These are phyloP conservation scores for Backusella parvicylindrica DNA, from an alignment of 192 early-diverging fungal genomes.

Conservation along the genomic window DNA sequence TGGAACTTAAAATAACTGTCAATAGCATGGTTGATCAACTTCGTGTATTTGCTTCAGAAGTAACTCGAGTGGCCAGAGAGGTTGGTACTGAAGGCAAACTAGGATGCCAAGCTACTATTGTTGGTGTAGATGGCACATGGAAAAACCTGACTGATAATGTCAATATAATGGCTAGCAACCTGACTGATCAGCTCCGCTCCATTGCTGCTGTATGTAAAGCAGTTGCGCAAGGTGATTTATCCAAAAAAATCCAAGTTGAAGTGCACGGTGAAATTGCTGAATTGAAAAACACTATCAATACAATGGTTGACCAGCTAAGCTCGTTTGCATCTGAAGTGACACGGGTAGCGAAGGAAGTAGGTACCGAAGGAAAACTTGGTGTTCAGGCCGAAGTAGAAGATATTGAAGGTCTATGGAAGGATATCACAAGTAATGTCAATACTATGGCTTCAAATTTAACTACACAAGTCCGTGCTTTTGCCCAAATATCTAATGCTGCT, in stretches of 20 bases:
- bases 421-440: constrained; percentile 65
- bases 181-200: constrained; percentile 68
- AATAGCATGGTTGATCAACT: constrained; percentile 70
- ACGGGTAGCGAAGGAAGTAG: constrained; percentile 68
- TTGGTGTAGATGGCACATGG: constrained; percentile 64
- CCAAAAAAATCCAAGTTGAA: constrained; percentile 60
- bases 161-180: constrained; percentile 63
- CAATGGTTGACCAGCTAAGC: constrained; percentile 60
- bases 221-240: constrained; percentile 63
- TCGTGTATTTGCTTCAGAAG: constrained; percentile 57
- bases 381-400: constrained; percentile 56
- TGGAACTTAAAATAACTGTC: constrained; percentile 58
- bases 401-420: constrained; percentile 52
- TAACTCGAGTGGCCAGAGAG: constrained; percentile 58
- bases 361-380: constrained; percentile 63
- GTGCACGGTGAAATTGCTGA: constrained; percentile 67
- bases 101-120: constrained; percentile 54
- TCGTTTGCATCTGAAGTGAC: constrained; percentile 61
- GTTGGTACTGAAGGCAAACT: constrained; percentile 59
- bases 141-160: constrained; percentile 64
- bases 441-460: constrained; percentile 72
- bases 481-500: constrained; percentile 69
- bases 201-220: constrained; percentile 65
- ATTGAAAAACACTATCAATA: constrained; percentile 68
- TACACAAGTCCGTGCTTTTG: constrained; percentile 80